Conservation (phyloP, 208 protist genomes). For the Acanthamoeba polyphaga region DNA sequence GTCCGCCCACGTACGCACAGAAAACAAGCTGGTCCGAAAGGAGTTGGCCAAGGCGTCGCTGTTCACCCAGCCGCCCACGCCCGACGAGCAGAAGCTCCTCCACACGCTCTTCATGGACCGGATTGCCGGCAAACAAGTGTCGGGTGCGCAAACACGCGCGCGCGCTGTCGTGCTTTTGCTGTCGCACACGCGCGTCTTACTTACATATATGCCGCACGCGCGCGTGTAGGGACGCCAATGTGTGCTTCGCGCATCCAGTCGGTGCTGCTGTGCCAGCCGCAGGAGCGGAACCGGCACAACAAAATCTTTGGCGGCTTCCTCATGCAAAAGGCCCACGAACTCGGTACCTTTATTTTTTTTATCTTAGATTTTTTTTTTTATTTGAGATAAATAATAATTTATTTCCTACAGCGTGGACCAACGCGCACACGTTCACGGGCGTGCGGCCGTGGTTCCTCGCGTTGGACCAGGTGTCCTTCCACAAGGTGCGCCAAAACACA, state of each 20-base stretch:
- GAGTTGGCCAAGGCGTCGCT: slow-evolving; percentile 60
- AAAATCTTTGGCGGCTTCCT: slow-evolving; percentile 80
- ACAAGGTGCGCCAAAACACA: neutral
- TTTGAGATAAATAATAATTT: neutral
- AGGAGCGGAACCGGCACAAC: slow-evolving; percentile 67
- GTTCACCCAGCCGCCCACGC: slow-evolving; percentile 50
- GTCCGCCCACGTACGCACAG: neutral
- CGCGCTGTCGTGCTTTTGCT: neutral
- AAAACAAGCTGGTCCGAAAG: slow-evolving; percentile 56
- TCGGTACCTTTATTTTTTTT: neutral
- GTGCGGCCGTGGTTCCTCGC: slow-evolving; percentile 76
- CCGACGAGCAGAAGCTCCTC: slow-evolving; percentile 59
- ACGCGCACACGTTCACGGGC: slow-evolving; percentile 54
- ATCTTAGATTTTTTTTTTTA: too few relatives aligned
- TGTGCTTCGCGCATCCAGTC: slow-evolving; percentile 31
- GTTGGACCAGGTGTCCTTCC: slow-evolving; percentile 77
- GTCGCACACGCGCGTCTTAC: too few relatives aligned
- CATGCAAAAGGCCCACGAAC: slow-evolving; percentile 77
- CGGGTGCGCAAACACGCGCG: neutral
- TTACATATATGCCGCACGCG: neutral
- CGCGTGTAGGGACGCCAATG: neutral
- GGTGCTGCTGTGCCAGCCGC: slow-evolving; percentile 70
- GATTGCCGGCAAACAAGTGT: neutral
- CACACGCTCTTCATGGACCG: slow-evolving; percentile 62
- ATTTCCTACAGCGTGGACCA: slow-evolving; percentile 51